Evolutionary conservation across 768 basidiomycete species (phyloP).

Genomic region (Cantharellus anzutake): DNA sequence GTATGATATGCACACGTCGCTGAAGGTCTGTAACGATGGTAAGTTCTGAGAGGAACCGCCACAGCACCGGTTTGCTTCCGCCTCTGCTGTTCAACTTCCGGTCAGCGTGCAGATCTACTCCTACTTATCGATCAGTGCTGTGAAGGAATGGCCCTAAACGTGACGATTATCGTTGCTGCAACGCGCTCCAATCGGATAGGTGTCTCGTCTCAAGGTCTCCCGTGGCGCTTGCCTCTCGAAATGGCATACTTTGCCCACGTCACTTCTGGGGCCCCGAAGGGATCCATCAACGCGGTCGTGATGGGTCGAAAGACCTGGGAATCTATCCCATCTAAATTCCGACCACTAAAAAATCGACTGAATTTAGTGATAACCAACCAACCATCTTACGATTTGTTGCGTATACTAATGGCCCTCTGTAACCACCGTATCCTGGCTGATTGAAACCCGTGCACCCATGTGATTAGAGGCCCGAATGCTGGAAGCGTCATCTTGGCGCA

Average conservation of each 20-base stretch:
- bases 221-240: constrained; percentile 79
- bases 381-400: constrained; percentile 37
- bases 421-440: neutral
- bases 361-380: constrained; percentile 67
- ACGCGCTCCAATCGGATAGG: constrained; percentile 82
- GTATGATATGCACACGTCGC: too few relatives aligned
- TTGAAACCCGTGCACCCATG: too few relatives aligned
- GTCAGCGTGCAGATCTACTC: too few relatives aligned
- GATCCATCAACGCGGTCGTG: constrained; percentile 50
- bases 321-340: constrained; percentile 70
- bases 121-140: too few relatives aligned
- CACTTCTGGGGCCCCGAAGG: constrained; percentile 40
- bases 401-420: constrained; percentile 13
- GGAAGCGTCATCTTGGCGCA: neutral
- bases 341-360: constrained; percentile 53
- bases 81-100: too few relatives aligned
- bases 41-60: too few relatives aligned
- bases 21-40: too few relatives aligned
- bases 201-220: constrained; percentile 39
- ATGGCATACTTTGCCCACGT: constrained; percentile 84
- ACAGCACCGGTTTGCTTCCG: too few relatives aligned
- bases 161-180: constrained; percentile 89
- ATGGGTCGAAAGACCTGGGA: constrained; percentile 99
- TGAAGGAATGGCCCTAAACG: neutral
- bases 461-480: neutral